Percentiles rank a stretch among this genome's conserved stretches.
phyloP scores from a whole-genome alignment of 2,329 filamentous ascomycete species.

The Sporothrix schenckii region DNA sequence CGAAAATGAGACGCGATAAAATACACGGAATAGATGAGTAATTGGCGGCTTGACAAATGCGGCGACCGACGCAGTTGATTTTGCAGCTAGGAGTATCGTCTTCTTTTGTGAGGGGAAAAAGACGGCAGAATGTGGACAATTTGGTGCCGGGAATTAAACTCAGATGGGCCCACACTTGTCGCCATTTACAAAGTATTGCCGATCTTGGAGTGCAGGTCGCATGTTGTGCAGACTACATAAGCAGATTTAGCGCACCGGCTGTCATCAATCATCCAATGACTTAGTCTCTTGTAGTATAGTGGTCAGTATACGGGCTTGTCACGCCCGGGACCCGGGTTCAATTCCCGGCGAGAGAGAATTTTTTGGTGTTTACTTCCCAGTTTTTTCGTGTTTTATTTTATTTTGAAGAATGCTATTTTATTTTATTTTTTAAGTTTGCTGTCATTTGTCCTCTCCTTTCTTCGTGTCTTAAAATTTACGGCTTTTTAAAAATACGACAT shows the following conservation, averaged over 20 bases:
- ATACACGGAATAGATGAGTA: background rate
- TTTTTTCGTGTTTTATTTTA: background rate
- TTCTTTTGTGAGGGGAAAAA: background rate
- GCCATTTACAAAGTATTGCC: background rate
- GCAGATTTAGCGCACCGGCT: background rate
- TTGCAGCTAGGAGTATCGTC: background rate
- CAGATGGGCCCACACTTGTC: background rate
- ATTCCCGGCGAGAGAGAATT: constrained; percentile 35
- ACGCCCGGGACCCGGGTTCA: constrained; percentile 37
- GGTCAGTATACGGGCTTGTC: constrained; percentile 37
- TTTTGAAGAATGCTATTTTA: background rate
- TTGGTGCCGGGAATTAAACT: constrained; percentile 3
- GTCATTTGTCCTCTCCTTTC: too few relatives aligned
- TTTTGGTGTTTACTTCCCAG: constrained; percentile 8
- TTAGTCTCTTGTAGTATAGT: constrained; percentile 35
- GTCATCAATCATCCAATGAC: constrained; percentile 17
- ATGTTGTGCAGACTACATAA: background rate
- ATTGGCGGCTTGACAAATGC: background rate
- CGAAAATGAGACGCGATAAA: background rate
- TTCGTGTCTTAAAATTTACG: too few relatives aligned
- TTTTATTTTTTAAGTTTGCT: background rate
- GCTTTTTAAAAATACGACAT: too few relatives aligned
- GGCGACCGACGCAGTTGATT: background rate
- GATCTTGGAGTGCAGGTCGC: background rate
- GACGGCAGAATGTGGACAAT: background rate